Evolutionary conservation across 805 yeast species (phyloP), one percentile per base, ranked within the genome.

Genomic region (Nakazawaea pomicola): DNA sequence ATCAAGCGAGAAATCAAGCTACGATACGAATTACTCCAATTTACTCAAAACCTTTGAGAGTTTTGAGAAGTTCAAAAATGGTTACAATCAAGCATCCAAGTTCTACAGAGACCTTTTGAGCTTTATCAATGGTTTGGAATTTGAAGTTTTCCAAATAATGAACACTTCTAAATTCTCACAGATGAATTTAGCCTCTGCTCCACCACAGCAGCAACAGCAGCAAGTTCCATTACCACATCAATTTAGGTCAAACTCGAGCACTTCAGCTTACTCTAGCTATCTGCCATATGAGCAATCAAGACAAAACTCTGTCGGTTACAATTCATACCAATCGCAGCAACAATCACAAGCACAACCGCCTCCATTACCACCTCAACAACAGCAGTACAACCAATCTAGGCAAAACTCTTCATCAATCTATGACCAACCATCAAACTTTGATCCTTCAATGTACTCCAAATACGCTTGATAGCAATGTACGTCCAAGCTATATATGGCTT

Each of bases 51-150:
- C 88, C 1, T 73, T 70, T 50, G 66, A 71, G 6, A 62, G 64
- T 15, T 88, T 90, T 80, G 66, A 66, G 28, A 70, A 71, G 12
- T 81, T 79, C 49, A 58, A 65, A 10, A 63, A 64, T 6, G 95
- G 95, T 5, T 56, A 76, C 41, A 59, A 63, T 12, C 79, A 76
- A 48, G 95, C 95, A 0, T 50, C 61, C 8, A 68, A 62, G 9
- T 85, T 87, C 54, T 91, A 91, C 57, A 60, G 63, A 6, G 72
- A 76, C 42, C 60, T 78, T 24, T 57, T 61, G 29, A 53, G 52
- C 14, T 67, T 65, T 49, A 65, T 67, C 7, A 45, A 56, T 29
- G 49, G 54, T 41, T 38, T 46, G 27, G 49, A 61, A 38, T 44
- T 58, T 23, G 53, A 52, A 36, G 45, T 55, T 57, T 49, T 46